A percentile compares a stretch with the other conserved stretches of the same genome.
phyloP scores from a whole-genome alignment of 2,329 filamentous ascomycete species.

The Fusarium longipes region DNA sequence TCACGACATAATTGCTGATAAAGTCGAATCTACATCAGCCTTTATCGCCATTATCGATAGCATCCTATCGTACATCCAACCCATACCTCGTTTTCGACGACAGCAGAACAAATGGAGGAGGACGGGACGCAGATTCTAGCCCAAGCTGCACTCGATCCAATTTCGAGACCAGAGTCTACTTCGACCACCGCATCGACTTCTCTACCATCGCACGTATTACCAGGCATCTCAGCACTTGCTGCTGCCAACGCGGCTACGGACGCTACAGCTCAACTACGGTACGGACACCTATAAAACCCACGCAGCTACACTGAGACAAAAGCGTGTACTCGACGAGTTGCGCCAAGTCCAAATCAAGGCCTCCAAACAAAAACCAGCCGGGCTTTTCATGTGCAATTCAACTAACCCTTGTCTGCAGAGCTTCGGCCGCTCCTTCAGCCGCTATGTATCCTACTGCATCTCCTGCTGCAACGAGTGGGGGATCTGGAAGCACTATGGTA shows the following conservation, averaged over 20 bases:
- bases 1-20: constrained; percentile 9
- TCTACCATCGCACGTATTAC: constrained; percentile 57
- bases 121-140: constrained; percentile 57
- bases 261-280: constrained; percentile 61
- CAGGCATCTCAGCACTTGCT: constrained; percentile 60
- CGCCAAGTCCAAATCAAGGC: neutral
- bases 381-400: constrained; percentile 11
- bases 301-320: neutral
- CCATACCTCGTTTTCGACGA: constrained; percentile 1
- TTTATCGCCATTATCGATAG: constrained; percentile 14
- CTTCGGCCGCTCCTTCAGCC: constrained; percentile 36
- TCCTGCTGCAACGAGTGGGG: constrained; percentile 55
- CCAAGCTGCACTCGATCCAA: constrained; percentile 57
- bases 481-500: constrained; percentile 56
- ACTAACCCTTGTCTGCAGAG: constrained; percentile 38
- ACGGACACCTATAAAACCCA: constrained; percentile 41
- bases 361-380: neutral
- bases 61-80: neutral
- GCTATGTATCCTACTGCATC: constrained; percentile 50
- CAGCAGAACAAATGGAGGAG: constrained; percentile 55
- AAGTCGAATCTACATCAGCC: neutral
- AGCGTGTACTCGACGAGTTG: constrained; percentile 1
- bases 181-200: constrained; percentile 58
- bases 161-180: constrained; percentile 62
- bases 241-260: constrained; percentile 53